Conservation (phyloP, 345 rosid species). For the Bruguiera parviflora region DNA sequence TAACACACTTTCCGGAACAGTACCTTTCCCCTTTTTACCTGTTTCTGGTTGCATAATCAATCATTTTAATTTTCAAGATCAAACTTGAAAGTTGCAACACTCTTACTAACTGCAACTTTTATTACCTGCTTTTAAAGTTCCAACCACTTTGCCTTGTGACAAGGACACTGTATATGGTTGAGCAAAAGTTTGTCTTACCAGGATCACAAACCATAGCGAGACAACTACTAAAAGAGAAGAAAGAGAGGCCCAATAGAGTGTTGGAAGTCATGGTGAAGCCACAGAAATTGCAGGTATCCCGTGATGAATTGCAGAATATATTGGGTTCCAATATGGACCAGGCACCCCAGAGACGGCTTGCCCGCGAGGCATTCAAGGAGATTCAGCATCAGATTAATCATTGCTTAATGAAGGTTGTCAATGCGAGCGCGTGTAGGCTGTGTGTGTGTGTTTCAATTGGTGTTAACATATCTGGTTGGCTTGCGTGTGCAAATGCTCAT, state of each 20-base stretch:
- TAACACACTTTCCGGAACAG: no score
- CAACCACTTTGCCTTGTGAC: not conserved
- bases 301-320: constrained; percentile 10
- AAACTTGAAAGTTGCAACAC: not conserved
- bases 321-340: constrained; percentile 17
- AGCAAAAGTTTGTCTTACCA: not conserved
- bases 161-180: not conserved
- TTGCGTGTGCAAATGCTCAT: not conserved
- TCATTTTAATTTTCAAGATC: not conserved
- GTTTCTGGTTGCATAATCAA: not conserved
- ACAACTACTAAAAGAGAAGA: not conserved
- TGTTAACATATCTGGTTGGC: no score
- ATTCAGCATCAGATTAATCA: constrained; percentile 27
- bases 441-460: no score
- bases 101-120: not conserved
- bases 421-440: not conserved
- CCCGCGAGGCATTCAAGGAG: constrained; percentile 21
- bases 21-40: not conserved
- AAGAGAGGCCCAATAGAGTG: not conserved
- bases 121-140: not conserved
- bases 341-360: constrained; percentile 18
- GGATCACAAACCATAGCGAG: not conserved
- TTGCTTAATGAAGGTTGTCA: constrained; percentile 26
- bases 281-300: constrained; percentile 8
- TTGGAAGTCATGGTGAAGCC: constrained; percentile 4